Evolutionary conservation across 768 basidiomycete genomes (phyloP).

Genomic region (Termitomyces sp.): DNA sequence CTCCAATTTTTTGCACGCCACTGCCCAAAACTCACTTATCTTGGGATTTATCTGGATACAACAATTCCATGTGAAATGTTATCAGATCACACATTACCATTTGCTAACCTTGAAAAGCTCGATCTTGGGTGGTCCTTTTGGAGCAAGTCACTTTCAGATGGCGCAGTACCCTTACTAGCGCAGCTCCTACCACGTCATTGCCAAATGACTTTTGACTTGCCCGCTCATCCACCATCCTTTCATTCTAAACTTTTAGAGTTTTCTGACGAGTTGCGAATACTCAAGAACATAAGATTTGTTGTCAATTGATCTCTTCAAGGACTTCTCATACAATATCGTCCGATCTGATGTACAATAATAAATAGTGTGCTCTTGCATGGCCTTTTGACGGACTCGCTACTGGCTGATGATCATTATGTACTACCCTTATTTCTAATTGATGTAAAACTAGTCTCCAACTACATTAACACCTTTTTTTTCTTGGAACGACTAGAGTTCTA

Average conservation of each 20-base stretch:
- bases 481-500: constrained; percentile 27
- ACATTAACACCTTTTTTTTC: constrained; percentile 18
- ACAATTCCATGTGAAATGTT: background rate
- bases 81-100: background rate
- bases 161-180: background rate
- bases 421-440: too few species aligned
- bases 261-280: background rate
- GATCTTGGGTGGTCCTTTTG: background rate
- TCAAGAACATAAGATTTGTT: background rate
- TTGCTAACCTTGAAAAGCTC: background rate
- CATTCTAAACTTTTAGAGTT: background rate
- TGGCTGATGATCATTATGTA: too few species aligned
- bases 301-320: background rate
- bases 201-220: background rate
- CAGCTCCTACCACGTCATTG: background rate
- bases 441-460: too few species aligned
- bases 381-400: too few species aligned
- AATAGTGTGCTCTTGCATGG: too few species aligned
- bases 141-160: background rate
- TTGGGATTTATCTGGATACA: too few species aligned
- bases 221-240: background rate
- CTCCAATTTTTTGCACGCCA: too few species aligned
- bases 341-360: too few species aligned
- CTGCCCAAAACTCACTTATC: too few species aligned
- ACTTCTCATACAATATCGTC: too few species aligned